Percentiles rank a stretch among this genome's conserved stretches.
These are phyloP conservation scores for Suillus spraguei DNA, from an alignment of 768 basidiomycete species.

Conservation along the genomic window DNA sequence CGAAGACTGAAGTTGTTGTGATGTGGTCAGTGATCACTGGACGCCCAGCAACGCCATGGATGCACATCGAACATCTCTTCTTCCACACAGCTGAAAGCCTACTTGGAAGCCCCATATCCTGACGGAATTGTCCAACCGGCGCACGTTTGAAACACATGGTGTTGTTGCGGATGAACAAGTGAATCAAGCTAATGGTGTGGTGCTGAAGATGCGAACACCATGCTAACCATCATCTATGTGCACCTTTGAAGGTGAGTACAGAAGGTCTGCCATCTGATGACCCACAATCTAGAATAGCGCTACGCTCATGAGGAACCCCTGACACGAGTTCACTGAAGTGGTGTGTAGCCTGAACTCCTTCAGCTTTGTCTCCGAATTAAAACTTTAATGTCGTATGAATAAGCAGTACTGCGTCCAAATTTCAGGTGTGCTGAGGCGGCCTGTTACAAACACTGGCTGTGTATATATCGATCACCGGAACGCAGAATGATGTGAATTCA, in stretches of 20 bases:
- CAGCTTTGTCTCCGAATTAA: slow-evolving; percentile 93
- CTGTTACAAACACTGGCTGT: slow-evolving; percentile 91
- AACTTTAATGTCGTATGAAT: not conserved
- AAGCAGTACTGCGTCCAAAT: slow-evolving; percentile 39
- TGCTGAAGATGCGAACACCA: slow-evolving; percentile 92
- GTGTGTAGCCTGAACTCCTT: slow-evolving; percentile 95
- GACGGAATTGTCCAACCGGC: slow-evolving; percentile 96
- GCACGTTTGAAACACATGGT: slow-evolving; percentile 70
- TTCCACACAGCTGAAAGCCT: slow-evolving; percentile 83
- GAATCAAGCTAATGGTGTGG: slow-evolving; percentile 89
- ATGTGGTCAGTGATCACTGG: too few relatives aligned
- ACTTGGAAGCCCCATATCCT: slow-evolving; percentile 92
- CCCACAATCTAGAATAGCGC: slow-evolving; percentile 91
- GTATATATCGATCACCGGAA: slow-evolving; percentile 54
- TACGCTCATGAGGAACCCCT: slow-evolving; percentile 99
- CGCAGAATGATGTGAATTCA: not conserved
- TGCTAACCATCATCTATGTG: slow-evolving; percentile 90
- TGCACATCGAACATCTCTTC: slow-evolving; percentile 94
- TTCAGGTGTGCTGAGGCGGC: slow-evolving; percentile 98
- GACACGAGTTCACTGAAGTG: slow-evolving; percentile 74
- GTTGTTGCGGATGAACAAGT: slow-evolving; percentile 71
- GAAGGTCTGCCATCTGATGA: slow-evolving; percentile 97
- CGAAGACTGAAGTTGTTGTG: too few relatives aligned
- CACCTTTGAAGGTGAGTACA: slow-evolving; percentile 95
- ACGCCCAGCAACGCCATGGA: slow-evolving; percentile 96